Conservation (phyloP, 2,329 filamentous ascomycete species). For the Thermomyces lanuginosus region DNA sequence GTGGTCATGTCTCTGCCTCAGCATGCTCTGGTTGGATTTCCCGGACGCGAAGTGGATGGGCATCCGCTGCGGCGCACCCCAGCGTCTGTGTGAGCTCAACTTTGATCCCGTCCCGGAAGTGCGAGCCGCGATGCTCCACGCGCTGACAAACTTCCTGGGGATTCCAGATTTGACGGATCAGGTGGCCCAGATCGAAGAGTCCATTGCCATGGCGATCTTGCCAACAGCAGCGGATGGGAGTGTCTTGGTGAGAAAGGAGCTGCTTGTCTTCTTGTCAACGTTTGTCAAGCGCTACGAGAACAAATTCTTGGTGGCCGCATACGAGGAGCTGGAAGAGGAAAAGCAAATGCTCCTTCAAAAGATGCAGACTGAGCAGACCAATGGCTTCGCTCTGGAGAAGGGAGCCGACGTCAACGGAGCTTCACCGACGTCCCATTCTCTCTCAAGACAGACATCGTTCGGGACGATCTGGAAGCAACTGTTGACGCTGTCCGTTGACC, state of each 20-base stretch:
- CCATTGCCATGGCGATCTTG: slow-evolving; percentile 71
- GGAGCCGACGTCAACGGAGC: too few species aligned
- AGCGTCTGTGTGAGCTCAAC: slow-evolving; percentile 61
- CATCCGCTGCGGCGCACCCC: slow-evolving; percentile 73
- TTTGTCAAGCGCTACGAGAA: slow-evolving; percentile 82
- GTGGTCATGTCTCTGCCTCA: slow-evolving; percentile 90
- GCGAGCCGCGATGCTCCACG: slow-evolving; percentile 79
- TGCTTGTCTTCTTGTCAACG: slow-evolving; percentile 82
- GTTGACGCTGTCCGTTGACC: slow-evolving; percentile 78
- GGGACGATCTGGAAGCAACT: slow-evolving; percentile 89
- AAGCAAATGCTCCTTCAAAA: slow-evolving; percentile 47
- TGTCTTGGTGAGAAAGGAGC: slow-evolving; percentile 81
- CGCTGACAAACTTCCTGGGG: slow-evolving; percentile 82
- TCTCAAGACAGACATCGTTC: slow-evolving; percentile 75
- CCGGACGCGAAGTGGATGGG: slow-evolving; percentile 90
- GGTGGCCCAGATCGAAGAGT: slow-evolving; percentile 78
- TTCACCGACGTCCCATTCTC: slow-evolving; percentile 16
- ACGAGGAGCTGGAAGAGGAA: slow-evolving; percentile 77
- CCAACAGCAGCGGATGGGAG: slow-evolving; percentile 90
- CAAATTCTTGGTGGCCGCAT: slow-evolving; percentile 82
- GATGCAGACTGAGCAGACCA: slow-evolving; percentile 25
- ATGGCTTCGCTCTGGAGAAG: slow-evolving; percentile 12
- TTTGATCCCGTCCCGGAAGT: slow-evolving; percentile 85
- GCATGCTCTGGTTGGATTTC: slow-evolving; percentile 82
- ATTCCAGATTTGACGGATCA: slow-evolving; percentile 86